phyloP scores from a whole-genome alignment of 1,139 yeast species.

The Meyerozyma carpophila region DNA sequence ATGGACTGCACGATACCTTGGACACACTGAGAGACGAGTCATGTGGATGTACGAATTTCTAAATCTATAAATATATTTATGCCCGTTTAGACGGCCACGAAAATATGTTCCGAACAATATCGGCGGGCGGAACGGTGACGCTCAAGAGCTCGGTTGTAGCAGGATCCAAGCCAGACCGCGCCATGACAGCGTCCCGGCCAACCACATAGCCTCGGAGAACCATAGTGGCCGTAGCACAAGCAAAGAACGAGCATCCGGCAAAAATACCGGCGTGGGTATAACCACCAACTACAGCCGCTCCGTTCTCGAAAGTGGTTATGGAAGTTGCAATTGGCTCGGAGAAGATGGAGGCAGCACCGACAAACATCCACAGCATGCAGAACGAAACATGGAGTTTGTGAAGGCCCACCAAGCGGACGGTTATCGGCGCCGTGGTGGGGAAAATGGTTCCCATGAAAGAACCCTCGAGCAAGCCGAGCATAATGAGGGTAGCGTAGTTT shows the following conservation, averaged over 20 bases:
- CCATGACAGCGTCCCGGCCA: constrained; percentile 2
- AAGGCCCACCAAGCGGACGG: constrained; percentile 5
- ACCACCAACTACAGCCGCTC: not conserved
- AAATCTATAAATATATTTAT: too few relatives aligned
- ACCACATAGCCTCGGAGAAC: constrained; percentile 6
- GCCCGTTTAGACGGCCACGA: not conserved
- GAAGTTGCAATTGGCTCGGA: constrained; percentile 5
- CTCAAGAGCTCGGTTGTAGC: not conserved
- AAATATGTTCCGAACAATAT: not conserved
- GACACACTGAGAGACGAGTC: too few relatives aligned
- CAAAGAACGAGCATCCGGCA: constrained; percentile 6
- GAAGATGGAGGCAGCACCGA: constrained; percentile 4
- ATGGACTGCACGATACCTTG: too few relatives aligned
- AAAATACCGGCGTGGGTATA: constrained; percentile 4
- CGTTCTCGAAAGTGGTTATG: not conserved
- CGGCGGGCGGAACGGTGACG: not conserved
- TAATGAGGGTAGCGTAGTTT: constrained; percentile 24
- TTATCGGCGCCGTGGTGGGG: constrained; percentile 5
- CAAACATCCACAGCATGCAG: constrained; percentile 5
- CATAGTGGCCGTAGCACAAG: constrained; percentile 1
- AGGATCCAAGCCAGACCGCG: not conserved
- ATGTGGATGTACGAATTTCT: too few relatives aligned
- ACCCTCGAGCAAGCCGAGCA: constrained; percentile 22
- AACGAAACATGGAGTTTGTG: constrained; percentile 5
- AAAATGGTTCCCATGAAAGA: constrained; percentile 19